Evolutionary conservation across 495 filamentous ascomycete genomes (phyloP).

Genomic region (Hypoxylon trugodes): DNA sequence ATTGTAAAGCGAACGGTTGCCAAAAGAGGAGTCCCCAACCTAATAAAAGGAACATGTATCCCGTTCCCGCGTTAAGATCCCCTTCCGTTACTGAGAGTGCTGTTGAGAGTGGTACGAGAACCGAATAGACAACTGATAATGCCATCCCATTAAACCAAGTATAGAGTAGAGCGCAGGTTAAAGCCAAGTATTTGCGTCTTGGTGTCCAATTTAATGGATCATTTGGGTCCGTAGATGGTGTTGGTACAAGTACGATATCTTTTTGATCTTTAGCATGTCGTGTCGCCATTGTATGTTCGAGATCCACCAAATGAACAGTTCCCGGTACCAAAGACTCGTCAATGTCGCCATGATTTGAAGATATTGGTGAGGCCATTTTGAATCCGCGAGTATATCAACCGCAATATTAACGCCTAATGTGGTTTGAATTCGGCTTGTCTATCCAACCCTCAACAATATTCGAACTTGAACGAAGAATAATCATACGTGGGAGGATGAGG

Average conservation of each 20-base stretch:
- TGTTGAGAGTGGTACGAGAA: conserved; percentile 65
- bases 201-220: conserved; percentile 71
- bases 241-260: conserved; percentile 68
- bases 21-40: conserved; percentile 73
- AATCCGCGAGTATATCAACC: neutral
- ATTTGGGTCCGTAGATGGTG: conserved; percentile 65
- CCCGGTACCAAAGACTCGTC: conserved; percentile 60
- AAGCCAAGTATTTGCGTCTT: conserved; percentile 62
- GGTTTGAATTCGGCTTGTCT: neutral
- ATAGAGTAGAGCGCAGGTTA: conserved; percentile 60
- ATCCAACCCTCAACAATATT: neutral
- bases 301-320: conserved; percentile 63
- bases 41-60: conserved; percentile 69
- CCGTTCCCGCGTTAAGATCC: conserved; percentile 62
- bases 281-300: conserved; percentile 53
- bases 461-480: too few species aligned
- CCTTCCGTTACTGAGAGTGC: conserved; percentile 61
- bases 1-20: conserved; percentile 73
- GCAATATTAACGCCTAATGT: neutral
- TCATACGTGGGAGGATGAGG: too few species aligned
- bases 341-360: conserved; percentile 34
- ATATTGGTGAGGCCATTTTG: conserved; percentile 27
- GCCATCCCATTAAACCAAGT: conserved; percentile 69
- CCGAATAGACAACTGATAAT: conserved; percentile 67
- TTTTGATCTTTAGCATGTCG: conserved; percentile 52